phyloP scores from a whole-genome alignment of 495 filamentous ascomycete genomes.

The Pyrenula aspistea region DNA sequence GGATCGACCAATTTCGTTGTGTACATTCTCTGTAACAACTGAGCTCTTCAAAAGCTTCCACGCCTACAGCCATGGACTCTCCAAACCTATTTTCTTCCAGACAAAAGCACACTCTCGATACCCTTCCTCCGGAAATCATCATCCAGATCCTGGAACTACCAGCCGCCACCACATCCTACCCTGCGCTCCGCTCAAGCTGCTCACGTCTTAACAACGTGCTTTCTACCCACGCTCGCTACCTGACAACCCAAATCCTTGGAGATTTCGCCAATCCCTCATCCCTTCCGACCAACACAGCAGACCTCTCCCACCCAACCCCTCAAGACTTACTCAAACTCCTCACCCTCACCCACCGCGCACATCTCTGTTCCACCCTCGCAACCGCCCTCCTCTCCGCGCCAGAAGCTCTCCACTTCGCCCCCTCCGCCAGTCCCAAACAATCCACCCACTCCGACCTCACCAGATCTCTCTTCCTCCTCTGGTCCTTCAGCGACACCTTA shows the following conservation, averaged over 20 bases:
- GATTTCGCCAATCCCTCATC: neutral
- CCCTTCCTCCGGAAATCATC: neutral
- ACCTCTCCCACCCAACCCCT: neutral
- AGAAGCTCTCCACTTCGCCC: neutral
- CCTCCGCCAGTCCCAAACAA: neutral
- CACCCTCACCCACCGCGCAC: neutral
- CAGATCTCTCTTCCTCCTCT: neutral
- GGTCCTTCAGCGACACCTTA: conserved; percentile 6
- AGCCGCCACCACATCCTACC: neutral
- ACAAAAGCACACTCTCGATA: neutral
- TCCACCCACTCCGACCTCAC: neutral
- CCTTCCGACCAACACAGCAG: neutral
- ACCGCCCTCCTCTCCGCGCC: neutral
- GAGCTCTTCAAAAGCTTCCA: neutral
- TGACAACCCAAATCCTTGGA: neutral
- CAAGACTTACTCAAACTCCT: neutral
- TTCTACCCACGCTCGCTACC: neutral
- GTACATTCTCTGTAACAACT: too few species aligned
- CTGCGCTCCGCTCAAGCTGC: neutral
- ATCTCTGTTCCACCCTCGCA: neutral
- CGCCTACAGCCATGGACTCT: neutral
- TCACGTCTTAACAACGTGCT: neutral
- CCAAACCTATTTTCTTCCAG: neutral
- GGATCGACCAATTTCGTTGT: too few species aligned
- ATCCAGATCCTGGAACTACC: neutral